Percentiles rank a stretch among this genome's conserved stretches.
These are phyloP conservation scores for Boletus mariae DNA, from an alignment of 1,284 basidiomycete species.

Conservation along the genomic window DNA sequence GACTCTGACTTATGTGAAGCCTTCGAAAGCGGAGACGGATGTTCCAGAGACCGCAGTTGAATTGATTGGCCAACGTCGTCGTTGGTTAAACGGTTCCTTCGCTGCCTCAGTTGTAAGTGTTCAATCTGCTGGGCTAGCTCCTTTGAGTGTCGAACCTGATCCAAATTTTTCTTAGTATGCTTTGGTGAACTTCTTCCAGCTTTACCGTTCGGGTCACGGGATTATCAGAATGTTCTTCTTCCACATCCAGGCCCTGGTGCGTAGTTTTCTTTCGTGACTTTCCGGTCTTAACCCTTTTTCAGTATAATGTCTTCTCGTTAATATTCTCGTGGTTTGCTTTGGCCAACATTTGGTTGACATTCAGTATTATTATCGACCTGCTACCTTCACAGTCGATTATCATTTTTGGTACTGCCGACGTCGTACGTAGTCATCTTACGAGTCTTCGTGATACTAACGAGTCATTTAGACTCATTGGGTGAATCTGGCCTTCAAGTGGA, in stretches of 20 bases:
- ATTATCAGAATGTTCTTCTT: slow-evolving; percentile 92
- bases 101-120: slow-evolving; percentile 84
- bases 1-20: slow-evolving; percentile 93
- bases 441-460: slow-evolving; percentile 11
- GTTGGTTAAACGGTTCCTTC: slow-evolving; percentile 97
- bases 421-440: slow-evolving; percentile 47
- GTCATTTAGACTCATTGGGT: slow-evolving; percentile 81
- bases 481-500: slow-evolving; percentile 80
- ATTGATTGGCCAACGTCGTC: slow-evolving; percentile 91
- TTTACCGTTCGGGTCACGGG: slow-evolving; percentile 84
- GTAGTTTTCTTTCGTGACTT: slow-evolving; percentile 20
- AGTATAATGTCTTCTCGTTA: slow-evolving; percentile 79
- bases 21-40: slow-evolving; percentile 93
- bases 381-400: slow-evolving; percentile 63
- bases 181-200: slow-evolving; percentile 89
- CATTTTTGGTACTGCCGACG: slow-evolving; percentile 63
- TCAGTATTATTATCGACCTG: slow-evolving; percentile 93
- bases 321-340: slow-evolving; percentile 90
- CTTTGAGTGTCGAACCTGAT: background rate
- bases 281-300: slow-evolving; percentile 3
- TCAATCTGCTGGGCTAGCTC: background rate
- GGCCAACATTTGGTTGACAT: slow-evolving; percentile 94
- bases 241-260: slow-evolving; percentile 85
- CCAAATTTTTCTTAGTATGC: slow-evolving; percentile 58
- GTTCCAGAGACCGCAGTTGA: slow-evolving; percentile 89